These are phyloP conservation scores for Psilocybe tampanensis DNA, from an alignment of 768 basidiomycete species.

Conservation along the genomic window DNA sequence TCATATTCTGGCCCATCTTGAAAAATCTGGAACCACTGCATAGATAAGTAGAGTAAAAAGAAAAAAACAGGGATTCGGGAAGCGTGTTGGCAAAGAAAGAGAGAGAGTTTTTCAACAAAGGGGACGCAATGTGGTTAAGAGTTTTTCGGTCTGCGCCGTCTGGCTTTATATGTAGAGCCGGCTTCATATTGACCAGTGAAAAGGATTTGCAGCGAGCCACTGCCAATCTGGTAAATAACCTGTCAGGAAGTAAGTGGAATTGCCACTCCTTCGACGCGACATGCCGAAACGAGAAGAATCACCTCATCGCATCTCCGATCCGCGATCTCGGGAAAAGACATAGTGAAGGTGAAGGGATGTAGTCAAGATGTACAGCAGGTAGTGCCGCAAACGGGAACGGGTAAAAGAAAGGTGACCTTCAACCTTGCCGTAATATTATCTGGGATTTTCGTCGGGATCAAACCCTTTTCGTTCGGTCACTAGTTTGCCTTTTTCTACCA, in stretches of 20 bases:
- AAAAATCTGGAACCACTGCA: constrained; percentile 46
- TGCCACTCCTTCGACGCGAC: constrained; percentile 13
- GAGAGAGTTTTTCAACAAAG: background rate
- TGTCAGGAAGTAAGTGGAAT: background rate
- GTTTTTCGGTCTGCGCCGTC: background rate
- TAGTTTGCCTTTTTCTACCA: background rate
- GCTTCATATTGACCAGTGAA: constrained; percentile 4
- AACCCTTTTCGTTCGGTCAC: background rate
- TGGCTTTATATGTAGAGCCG: constrained; percentile 9
- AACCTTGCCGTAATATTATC: background rate
- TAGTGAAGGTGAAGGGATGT: constrained; percentile 1
- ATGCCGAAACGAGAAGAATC: constrained; percentile 18
- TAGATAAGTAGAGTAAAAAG: constrained; percentile 4
- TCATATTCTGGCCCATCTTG: constrained; percentile 54
- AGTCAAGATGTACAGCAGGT: no score
- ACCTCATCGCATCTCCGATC: constrained; percentile 11
- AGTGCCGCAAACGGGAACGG: no score
- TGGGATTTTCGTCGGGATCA: background rate
- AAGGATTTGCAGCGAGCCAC: constrained; percentile 11
- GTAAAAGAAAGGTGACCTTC: no score
- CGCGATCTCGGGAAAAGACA: constrained; percentile 15
- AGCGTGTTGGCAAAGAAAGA: background rate
- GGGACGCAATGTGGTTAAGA: background rate
- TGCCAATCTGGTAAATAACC: constrained; percentile 1
- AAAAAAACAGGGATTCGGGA: background rate